A percentile compares a stretch with the other conserved stretches of the same genome.
phyloP scores from a whole-genome alignment of 78 protist genomes.

The Dictyostelium brefeldianum region DNA sequence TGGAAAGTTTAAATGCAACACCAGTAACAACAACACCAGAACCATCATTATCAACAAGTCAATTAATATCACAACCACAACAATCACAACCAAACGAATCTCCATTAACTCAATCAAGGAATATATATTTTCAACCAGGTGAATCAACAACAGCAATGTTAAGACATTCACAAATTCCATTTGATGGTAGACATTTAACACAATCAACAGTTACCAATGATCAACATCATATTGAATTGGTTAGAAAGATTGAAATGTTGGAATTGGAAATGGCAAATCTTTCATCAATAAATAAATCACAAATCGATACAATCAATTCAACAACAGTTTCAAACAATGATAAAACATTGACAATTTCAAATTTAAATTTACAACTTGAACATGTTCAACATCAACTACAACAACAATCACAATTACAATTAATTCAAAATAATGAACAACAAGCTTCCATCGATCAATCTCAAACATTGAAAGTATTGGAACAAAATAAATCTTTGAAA shows the following conservation, averaged over 20 bases:
- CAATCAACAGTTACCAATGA: slow-evolving; percentile 10
- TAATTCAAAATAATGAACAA: neutral
- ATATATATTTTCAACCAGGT: neutral
- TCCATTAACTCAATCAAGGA: neutral
- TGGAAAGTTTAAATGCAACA: slow-evolving; percentile 7
- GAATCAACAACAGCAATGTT: neutral
- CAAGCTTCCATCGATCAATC: neutral
- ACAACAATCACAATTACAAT: neutral
- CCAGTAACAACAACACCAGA: neutral
- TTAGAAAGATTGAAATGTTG: neutral
- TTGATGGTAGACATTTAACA: neutral
- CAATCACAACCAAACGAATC: neutral
- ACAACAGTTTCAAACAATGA: neutral
- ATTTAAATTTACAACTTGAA: neutral
- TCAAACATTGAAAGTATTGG: neutral
- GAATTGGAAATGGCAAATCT: neutral
- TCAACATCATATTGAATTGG: slow-evolving; percentile 2
- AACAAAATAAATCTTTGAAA: slow-evolving; percentile 2
- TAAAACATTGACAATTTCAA: neutral
- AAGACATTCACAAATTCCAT: slow-evolving; percentile 1
- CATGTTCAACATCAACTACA: neutral
- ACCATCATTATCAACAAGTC: no score
- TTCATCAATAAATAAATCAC: neutral
- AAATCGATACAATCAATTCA: neutral
- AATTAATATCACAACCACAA: neutral